phyloP scores from a whole-genome alignment of 2,329 filamentous ascomycete genomes.

The Cladosporium halotolerans region DNA sequence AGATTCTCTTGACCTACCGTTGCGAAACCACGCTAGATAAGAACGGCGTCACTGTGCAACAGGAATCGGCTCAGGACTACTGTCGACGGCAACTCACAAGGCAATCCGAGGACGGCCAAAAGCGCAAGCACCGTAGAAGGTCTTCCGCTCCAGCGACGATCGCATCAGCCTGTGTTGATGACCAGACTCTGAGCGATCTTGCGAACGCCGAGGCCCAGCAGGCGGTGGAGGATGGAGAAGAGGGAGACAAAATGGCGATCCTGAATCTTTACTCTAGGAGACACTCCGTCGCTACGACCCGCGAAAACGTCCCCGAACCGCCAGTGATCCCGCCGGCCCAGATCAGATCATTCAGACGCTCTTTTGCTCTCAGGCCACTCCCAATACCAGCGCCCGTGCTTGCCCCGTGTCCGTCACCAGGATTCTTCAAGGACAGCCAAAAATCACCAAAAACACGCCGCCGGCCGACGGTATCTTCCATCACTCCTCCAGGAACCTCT shows the following conservation, averaged over 20 bases:
- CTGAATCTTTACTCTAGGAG: conserved; percentile 10
- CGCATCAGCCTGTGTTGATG: not conserved
- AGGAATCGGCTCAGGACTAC: conserved; percentile 13
- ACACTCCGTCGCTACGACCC: not conserved
- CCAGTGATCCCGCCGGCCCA: conserved; percentile 1
- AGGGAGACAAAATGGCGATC: conserved; percentile 12
- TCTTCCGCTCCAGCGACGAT: conserved; percentile 1
- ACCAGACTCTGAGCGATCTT: not conserved
- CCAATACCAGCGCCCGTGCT: conserved; percentile 26
- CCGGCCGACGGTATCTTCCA: not conserved
- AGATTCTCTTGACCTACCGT: conserved; percentile 52
- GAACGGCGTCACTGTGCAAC: conserved; percentile 3
- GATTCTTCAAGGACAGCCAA: conserved; percentile 5
- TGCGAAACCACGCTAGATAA: conserved; percentile 36
- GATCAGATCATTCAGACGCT: conserved; percentile 16
- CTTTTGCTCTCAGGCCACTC: conserved; percentile 21
- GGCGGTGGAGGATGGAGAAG: conserved; percentile 1
- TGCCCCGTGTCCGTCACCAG: conserved; percentile 19
- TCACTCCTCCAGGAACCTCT: not conserved
- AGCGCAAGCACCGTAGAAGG: not conserved
- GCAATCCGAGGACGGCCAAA: not conserved
- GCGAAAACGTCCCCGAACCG: not conserved
- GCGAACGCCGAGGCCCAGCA: not conserved
- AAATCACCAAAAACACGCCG: not conserved
- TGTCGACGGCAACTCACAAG: conserved; percentile 1